Percentiles rank a stretch among this genome's conserved stretches.
These are phyloP conservation scores for Ambrosiella xylebori DNA, from an alignment of 2,329 filamentous ascomycete genomes.

Conservation along the genomic window DNA sequence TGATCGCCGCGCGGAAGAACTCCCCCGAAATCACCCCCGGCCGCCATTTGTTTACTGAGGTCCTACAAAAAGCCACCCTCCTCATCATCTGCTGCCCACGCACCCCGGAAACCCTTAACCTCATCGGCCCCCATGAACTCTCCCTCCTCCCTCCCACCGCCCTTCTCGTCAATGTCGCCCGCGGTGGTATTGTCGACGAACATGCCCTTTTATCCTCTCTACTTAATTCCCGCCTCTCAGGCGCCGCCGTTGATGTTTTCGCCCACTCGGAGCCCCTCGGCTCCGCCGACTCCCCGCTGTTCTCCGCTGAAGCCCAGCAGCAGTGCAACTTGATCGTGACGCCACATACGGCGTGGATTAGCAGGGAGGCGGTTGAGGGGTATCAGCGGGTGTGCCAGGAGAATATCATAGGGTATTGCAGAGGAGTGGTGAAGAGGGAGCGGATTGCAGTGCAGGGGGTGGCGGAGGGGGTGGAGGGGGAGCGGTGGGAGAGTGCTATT, in stretches of 20 bases:
- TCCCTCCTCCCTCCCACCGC: constrained; percentile 55
- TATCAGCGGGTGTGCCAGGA: constrained; percentile 13
- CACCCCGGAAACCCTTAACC: constrained; percentile 56
- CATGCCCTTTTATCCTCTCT: constrained; percentile 52
- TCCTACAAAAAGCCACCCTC: constrained; percentile 55
- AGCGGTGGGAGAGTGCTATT: not conserved
- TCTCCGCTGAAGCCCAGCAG: constrained; percentile 2
- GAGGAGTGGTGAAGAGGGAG: constrained; percentile 5
- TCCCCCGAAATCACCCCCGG: not conserved
- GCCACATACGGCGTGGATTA: constrained; percentile 13
- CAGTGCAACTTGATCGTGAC: constrained; percentile 11
- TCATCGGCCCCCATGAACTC: constrained; percentile 30
- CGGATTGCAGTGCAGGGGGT: constrained; percentile 1
- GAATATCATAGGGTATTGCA: constrained; percentile 5
- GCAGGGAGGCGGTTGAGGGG: constrained; percentile 11
- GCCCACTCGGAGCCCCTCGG: constrained; percentile 49
- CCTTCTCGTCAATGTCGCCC: constrained; percentile 60
- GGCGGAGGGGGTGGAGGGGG: not conserved
- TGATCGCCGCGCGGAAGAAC: constrained; percentile 6
- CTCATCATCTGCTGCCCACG: constrained; percentile 68
- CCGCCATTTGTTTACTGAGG: constrained; percentile 21
- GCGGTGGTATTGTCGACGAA: constrained; percentile 69
- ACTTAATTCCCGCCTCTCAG: constrained; percentile 53
- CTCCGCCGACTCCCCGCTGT: constrained; percentile 15
- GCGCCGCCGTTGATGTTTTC: constrained; percentile 66